Conservation (phyloP, 768 basidiomycete genomes). For the Lentinula boryana region DNA sequence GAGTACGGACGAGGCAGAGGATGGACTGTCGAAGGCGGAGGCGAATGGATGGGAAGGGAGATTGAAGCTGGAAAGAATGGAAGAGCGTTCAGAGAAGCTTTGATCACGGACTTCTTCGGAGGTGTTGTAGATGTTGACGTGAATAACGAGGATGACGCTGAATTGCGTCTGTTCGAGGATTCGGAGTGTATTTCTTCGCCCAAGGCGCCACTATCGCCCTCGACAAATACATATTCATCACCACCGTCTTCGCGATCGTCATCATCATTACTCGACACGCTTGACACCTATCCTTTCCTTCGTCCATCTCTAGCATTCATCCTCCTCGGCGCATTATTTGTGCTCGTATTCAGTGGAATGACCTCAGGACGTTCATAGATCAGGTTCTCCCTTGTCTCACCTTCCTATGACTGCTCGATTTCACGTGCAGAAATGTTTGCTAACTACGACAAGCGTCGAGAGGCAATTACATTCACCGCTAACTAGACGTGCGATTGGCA, state of each 20-base stretch:
- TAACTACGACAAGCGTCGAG: too few relatives aligned
- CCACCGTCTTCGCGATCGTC: background rate
- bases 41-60: slow-evolving; percentile 5
- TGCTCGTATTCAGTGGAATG: background rate
- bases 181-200: background rate
- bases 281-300: background rate
- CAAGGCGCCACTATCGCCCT: background rate
- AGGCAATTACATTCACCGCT: too few relatives aligned
- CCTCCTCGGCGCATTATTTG: background rate
- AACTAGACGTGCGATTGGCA: too few relatives aligned
- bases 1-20: background rate
- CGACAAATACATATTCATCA: background rate
- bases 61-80: background rate
- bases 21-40: background rate
- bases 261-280: background rate
- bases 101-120: slow-evolving; percentile 65
- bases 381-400: too few relatives aligned
- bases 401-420: too few relatives aligned
- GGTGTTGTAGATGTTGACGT: slow-evolving; percentile 57
- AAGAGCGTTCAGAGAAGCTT: slow-evolving; percentile 23
- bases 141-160: slow-evolving; percentile 32
- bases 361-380: background rate
- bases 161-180: background rate
- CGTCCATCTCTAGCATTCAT: background rate
- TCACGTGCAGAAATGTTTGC: too few relatives aligned